Evolutionary conservation across 768 basidiomycete species (phyloP).

Genomic region (Coprinopsis strossmayeri): DNA sequence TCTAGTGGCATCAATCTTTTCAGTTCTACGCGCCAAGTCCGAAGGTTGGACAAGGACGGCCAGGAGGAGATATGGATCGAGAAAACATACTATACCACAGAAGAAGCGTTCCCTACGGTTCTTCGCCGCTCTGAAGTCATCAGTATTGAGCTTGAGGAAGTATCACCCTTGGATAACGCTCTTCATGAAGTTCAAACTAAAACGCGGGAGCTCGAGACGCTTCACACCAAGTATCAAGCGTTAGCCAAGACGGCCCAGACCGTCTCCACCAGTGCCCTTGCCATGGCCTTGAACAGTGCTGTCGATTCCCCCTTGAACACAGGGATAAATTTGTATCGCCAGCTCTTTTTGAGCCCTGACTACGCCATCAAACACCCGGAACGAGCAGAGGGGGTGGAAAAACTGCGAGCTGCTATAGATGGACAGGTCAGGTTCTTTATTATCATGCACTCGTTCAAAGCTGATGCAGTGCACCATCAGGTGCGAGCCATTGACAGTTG

Average conservation of each 20-base stretch:
- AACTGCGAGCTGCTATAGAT: conserved; percentile 68
- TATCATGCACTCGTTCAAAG: neutral
- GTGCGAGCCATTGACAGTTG: conserved; percentile 79
- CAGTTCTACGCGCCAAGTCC: conserved; percentile 64
- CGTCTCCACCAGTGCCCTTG: conserved; percentile 72
- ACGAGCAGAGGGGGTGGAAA: conserved; percentile 62
- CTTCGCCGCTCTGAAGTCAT: conserved; percentile 85
- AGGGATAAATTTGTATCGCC: conserved; percentile 74
- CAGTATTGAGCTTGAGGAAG: conserved; percentile 59
- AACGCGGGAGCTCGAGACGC: conserved; percentile 66
- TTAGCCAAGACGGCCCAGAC: conserved; percentile 69
- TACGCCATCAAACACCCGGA: conserved; percentile 68
- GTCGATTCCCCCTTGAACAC: conserved; percentile 78
- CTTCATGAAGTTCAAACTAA: conserved; percentile 75
- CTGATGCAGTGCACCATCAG: conserved; percentile 24
- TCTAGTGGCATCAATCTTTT: conserved; percentile 77
- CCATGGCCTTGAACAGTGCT: conserved; percentile 81
- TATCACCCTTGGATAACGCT: conserved; percentile 83
- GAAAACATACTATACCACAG: conserved; percentile 82
- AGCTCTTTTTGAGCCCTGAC: conserved; percentile 65
- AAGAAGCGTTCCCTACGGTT: conserved; percentile 88
- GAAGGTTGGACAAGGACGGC: conserved; percentile 57
- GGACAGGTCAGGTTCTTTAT: conserved; percentile 53
- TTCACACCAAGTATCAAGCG: conserved; percentile 68
- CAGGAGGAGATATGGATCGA: conserved; percentile 79